phyloP scores from a whole-genome alignment of 1,284 basidiomycete species.

The Ganoderma lucidum region DNA sequence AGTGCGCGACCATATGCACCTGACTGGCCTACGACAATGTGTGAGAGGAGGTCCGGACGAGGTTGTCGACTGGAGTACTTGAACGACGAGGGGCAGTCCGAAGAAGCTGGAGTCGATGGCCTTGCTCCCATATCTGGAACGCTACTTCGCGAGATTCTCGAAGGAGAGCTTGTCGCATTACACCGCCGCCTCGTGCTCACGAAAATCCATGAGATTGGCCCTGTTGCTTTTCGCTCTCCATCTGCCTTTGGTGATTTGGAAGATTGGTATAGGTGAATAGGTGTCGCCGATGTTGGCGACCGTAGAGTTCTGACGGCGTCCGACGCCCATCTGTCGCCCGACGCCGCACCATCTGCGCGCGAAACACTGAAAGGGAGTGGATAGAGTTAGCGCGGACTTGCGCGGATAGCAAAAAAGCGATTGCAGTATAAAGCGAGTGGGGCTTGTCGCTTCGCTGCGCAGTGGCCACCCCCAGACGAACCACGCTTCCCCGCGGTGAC shows the following conservation, averaged over 20 bases:
- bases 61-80: neutral
- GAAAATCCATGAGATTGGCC: neutral
- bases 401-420: neutral
- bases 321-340: neutral
- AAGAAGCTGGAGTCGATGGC: neutral
- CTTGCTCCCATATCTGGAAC: neutral
- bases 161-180: neutral
- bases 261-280: neutral
- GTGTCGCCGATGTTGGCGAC: neutral
- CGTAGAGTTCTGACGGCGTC: neutral
- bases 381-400: neutral
- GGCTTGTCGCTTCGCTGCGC: neutral
- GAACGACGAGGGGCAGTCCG: neutral
- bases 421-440: neutral
- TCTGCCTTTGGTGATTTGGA: neutral
- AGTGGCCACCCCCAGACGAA: neutral
- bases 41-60: neutral
- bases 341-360: neutral
- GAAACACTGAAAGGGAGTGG: too few species aligned
- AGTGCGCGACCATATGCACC: neutral
- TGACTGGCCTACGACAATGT: neutral
- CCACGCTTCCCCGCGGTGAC: neutral
- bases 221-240: neutral
- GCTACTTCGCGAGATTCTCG: neutral
- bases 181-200: neutral